Conservation (phyloP, 352 stramenopile genomes). For the Paralagenidium karlingii region DNA sequence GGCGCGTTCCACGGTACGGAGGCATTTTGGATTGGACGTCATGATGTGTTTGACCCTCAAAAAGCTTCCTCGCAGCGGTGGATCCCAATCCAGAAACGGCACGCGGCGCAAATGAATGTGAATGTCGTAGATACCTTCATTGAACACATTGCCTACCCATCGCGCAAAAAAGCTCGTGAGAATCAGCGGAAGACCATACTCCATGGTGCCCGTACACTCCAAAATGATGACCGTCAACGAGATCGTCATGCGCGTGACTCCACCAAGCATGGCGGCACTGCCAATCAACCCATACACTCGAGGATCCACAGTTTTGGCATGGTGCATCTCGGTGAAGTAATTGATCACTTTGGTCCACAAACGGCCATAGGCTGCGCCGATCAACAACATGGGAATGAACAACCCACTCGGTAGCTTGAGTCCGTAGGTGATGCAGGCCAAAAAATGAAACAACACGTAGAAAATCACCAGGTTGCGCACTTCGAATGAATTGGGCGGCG, state of each 20-base stretch:
- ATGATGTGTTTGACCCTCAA: conserved; percentile 89
- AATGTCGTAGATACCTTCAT: conserved; percentile 98
- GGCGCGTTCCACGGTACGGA: conserved; percentile 86
- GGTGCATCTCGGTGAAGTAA: conserved; percentile 38
- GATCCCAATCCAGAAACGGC: conserved; percentile 72
- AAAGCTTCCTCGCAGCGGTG: conserved; percentile 44
- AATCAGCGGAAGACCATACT: conserved; percentile 97
- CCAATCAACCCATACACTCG: conserved; percentile 95
- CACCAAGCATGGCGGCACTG: conserved; percentile 90
- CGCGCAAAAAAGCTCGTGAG: conserved; percentile 93
- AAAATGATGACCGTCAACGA: conserved; percentile 97
- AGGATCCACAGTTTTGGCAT: conserved; percentile 55
- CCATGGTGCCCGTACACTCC: conserved; percentile 96
- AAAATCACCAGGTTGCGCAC: conserved; percentile 66
- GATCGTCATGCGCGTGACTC: conserved; percentile 97
- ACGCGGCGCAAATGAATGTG: conserved; percentile 91
- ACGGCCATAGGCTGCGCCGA: conserved; percentile 91
- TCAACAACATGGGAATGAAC: conserved; percentile 93
- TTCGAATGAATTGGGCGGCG: conserved; percentile 54
- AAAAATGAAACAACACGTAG: conserved; percentile 46
- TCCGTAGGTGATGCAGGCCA: conserved; percentile 92
- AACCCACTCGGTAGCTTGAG: conserved; percentile 93
- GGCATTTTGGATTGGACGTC: conserved; percentile 87
- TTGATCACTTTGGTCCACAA: conserved; percentile 81
- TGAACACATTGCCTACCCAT: conserved; percentile 97